phyloP scores from a whole-genome alignment of 116 monocot genomes.

The Zostera marina region DNA sequence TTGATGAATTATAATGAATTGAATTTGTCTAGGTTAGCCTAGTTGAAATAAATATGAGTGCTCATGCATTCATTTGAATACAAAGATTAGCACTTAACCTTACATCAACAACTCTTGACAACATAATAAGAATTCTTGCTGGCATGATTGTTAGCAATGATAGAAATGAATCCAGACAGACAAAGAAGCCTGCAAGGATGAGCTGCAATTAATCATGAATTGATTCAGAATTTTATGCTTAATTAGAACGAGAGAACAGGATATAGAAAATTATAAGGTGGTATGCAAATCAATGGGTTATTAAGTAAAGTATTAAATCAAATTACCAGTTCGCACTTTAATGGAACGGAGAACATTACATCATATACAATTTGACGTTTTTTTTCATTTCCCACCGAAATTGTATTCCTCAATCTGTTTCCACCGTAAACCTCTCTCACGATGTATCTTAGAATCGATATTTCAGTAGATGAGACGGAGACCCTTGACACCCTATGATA shows the following conservation, averaged over 20 bases:
- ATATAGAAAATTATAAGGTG: no score
- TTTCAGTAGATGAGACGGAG: constrained; percentile 19
- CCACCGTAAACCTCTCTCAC: constrained; percentile 71
- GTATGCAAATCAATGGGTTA: no score
- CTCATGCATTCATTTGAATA: background rate
- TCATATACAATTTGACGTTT: constrained; percentile 85
- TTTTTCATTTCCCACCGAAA: constrained; percentile 82
- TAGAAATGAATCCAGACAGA: constrained; percentile 91
- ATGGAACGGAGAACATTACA: constrained; percentile 84
- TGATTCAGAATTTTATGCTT: constrained; percentile 1
- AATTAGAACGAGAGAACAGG: background rate
- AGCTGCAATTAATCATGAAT: constrained; percentile 56
- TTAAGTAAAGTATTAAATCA: background rate
- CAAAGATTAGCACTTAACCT: constrained; percentile 12
- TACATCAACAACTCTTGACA: constrained; percentile 41
- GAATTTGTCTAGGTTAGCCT: background rate
- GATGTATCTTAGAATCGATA: constrained; percentile 58
- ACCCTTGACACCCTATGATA: constrained; percentile 52
- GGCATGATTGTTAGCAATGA: constrained; percentile 90
- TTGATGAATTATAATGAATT: no score
- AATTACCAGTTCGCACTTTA: constrained; percentile 87
- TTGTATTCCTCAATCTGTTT: constrained; percentile 72
- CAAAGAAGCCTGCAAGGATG: constrained; percentile 82
- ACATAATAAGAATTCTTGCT: constrained; percentile 50
- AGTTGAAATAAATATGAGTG: background rate